These are phyloP conservation scores for Debaryomyces coudertii DNA, from an alignment of 1,139 yeast species.

Conservation along the genomic window DNA sequence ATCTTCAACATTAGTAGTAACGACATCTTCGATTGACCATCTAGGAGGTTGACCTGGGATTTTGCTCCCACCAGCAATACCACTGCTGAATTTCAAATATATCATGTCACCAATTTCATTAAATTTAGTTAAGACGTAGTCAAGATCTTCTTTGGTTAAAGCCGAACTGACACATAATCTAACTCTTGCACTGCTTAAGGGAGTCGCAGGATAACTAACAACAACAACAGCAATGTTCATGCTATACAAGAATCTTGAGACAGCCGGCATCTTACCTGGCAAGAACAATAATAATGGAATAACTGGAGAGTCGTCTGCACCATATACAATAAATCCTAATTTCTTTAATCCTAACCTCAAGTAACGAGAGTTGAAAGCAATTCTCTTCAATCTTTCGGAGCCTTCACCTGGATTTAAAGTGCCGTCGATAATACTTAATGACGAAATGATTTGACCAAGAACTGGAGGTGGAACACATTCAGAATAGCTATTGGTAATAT, in stretches of 20 bases:
- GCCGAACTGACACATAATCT: constrained; percentile 93
- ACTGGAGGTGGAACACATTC: constrained; percentile 93
- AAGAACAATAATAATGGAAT: constrained; percentile 84
- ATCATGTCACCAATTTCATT: constrained; percentile 80
- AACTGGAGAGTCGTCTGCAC: constrained; percentile 96
- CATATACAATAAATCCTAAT: constrained; percentile 90
- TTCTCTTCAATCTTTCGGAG: constrained; percentile 82
- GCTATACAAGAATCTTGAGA: constrained; percentile 78
- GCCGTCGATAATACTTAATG: constrained; percentile 79
- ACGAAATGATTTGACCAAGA: constrained; percentile 80
- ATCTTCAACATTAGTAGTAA: constrained; percentile 73
- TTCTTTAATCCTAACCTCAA: constrained; percentile 86
- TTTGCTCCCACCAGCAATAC: constrained; percentile 68
- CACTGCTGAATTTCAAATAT: constrained; percentile 77
- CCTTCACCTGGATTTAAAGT: constrained; percentile 93
- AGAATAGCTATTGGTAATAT: constrained; percentile 74
- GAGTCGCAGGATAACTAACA: constrained; percentile 98
- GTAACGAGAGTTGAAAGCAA: constrained; percentile 94
- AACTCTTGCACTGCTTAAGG: constrained; percentile 84
- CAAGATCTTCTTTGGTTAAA: constrained; percentile 91
- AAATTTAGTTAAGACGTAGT: constrained; percentile 69
- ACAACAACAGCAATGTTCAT: constrained; percentile 90
- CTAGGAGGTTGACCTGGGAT: constrained; percentile 66
- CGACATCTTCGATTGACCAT: constrained; percentile 76
- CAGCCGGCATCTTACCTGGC: constrained; percentile 93